phyloP scores from a whole-genome alignment of 2,329 filamentous ascomycete genomes.

The Colletotrichum tofieldiae region DNA sequence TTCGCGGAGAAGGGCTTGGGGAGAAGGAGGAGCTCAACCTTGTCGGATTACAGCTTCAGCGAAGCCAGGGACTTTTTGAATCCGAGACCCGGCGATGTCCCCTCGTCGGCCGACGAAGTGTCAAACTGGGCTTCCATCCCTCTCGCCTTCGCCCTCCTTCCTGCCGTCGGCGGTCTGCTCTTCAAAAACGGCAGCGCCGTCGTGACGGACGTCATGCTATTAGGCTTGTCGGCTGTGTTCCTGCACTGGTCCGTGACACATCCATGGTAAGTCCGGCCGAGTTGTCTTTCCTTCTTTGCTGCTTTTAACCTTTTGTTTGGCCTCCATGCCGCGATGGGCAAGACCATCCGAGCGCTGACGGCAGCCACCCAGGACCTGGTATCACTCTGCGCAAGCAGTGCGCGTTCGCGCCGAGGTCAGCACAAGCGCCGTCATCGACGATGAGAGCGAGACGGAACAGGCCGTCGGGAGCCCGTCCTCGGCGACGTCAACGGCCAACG shows the following conservation, averaged over 20 bases:
- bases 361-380: constrained; percentile 74
- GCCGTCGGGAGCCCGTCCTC: constrained; percentile 34
- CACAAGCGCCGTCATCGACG: constrained; percentile 59
- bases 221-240: constrained; percentile 86
- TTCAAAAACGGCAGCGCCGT: constrained; percentile 89
- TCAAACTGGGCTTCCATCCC: constrained; percentile 87
- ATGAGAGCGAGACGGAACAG: constrained; percentile 61
- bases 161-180: constrained; percentile 86
- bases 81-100: constrained; percentile 54
- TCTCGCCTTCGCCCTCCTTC: constrained; percentile 85
- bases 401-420: constrained; percentile 66
- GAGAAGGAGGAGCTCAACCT: constrained; percentile 80
- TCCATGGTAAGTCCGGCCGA: constrained; percentile 78
- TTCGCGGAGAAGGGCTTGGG: constrained; percentile 45
- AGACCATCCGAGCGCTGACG: constrained; percentile 35
- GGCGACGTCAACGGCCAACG: constrained; percentile 26
- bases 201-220: constrained; percentile 86
- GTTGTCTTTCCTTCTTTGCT: too few species aligned
- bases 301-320: too few species aligned
- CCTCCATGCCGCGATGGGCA: neutral
- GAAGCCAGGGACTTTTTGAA: constrained; percentile 81
- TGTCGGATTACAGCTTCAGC: constrained; percentile 82
- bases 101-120: constrained; percentile 31
- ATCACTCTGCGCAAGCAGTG: constrained; percentile 78
- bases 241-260: constrained; percentile 93